A percentile compares a stretch with the other conserved stretches of the same genome.
These are phyloP conservation scores for Ampelomyces quisqualis DNA, from an alignment of 2,329 filamentous ascomycete genomes.

Conservation along the genomic window DNA sequence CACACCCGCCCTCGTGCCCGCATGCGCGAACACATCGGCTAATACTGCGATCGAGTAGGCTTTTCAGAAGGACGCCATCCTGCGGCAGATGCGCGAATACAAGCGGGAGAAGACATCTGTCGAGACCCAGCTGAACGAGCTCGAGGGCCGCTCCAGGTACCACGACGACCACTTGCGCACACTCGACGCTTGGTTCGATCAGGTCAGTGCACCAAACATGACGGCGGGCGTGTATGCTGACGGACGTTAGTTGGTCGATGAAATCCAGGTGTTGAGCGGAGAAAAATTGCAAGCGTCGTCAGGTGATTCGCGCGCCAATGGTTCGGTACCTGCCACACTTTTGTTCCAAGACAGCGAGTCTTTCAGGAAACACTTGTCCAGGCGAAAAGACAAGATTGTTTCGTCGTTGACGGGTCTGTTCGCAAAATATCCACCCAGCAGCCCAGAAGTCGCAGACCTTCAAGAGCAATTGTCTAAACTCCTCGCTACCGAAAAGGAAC, in stretches of 20 bases:
- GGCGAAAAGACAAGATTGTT: conserved; percentile 74
- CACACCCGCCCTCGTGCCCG: conserved; percentile 19
- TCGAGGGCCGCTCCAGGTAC: conserved; percentile 73
- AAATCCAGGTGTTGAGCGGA: conserved; percentile 48
- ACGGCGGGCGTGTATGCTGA: conserved; percentile 29
- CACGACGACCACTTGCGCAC: conserved; percentile 92
- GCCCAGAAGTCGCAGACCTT: conserved; percentile 69
- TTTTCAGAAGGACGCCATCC: conserved; percentile 94
- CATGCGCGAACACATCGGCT: conserved; percentile 32
- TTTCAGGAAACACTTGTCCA: conserved; percentile 78
- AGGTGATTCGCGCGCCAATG: conserved; percentile 26
- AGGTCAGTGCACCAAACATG: conserved; percentile 60
- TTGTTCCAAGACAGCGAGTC: conserved; percentile 56
- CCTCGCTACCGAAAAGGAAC: conserved; percentile 79
- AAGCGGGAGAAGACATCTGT: conserved; percentile 83
- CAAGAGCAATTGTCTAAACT: conserved; percentile 74
- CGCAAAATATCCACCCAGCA: conserved; percentile 49
- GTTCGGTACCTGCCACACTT: conserved; percentile 55
- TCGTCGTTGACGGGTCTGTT: conserved; percentile 72
- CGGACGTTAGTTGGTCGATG: conserved; percentile 48
- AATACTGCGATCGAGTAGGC: conserved; percentile 57
- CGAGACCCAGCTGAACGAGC: conserved; percentile 76
- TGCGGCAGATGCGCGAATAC: conserved; percentile 96
- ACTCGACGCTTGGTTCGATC: conserved; percentile 90
- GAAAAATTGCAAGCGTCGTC: conserved; percentile 33